These are phyloP conservation scores for Pythium aquatile DNA, from an alignment of 352 stramenopile species.

Conservation along the genomic window DNA sequence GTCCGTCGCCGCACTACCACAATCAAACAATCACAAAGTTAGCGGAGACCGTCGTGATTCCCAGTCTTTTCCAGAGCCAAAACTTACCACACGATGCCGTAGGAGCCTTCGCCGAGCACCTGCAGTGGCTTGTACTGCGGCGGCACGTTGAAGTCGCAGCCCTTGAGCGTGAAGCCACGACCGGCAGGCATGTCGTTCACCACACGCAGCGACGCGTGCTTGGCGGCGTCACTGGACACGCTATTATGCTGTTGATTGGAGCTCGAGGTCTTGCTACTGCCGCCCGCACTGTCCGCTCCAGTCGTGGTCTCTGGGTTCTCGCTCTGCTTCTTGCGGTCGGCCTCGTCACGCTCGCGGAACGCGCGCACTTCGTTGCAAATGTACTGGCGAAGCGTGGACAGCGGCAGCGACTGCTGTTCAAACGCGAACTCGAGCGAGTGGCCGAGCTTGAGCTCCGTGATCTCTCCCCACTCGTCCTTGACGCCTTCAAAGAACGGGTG, in stretches of 20 bases:
- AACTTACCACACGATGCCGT: slow-evolving; percentile 87
- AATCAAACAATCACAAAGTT: slow-evolving; percentile 6
- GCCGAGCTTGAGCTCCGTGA: slow-evolving; percentile 47
- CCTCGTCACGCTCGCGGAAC: slow-evolving; percentile 43
- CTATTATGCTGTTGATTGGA: slow-evolving; percentile 11
- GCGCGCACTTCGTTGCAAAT: slow-evolving; percentile 78
- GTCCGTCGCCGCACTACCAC: slow-evolving; percentile 65
- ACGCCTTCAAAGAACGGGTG: slow-evolving; percentile 90
- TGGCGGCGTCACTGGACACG: not conserved
- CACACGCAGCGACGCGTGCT: slow-evolving; percentile 21
- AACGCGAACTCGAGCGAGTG: slow-evolving; percentile 87
- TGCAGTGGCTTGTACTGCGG: slow-evolving; percentile 79
- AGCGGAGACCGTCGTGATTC: not conserved
- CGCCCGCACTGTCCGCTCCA: not conserved
- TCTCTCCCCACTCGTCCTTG: slow-evolving; percentile 86
- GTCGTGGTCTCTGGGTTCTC: slow-evolving; percentile 15
- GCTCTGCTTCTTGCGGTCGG: slow-evolving; percentile 32
- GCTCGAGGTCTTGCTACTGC: not conserved
- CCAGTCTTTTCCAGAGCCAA: not conserved
- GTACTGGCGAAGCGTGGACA: slow-evolving; percentile 68
- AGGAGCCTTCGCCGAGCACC: slow-evolving; percentile 90
- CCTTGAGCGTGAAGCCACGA: slow-evolving; percentile 77
- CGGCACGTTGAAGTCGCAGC: slow-evolving; percentile 84
- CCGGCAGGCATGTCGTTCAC: slow-evolving; percentile 60
- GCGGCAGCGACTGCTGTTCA: slow-evolving; percentile 67